phyloP scores from a whole-genome alignment of 2,329 filamentous ascomycete species.

The Pyrenochaeta sp. region DNA sequence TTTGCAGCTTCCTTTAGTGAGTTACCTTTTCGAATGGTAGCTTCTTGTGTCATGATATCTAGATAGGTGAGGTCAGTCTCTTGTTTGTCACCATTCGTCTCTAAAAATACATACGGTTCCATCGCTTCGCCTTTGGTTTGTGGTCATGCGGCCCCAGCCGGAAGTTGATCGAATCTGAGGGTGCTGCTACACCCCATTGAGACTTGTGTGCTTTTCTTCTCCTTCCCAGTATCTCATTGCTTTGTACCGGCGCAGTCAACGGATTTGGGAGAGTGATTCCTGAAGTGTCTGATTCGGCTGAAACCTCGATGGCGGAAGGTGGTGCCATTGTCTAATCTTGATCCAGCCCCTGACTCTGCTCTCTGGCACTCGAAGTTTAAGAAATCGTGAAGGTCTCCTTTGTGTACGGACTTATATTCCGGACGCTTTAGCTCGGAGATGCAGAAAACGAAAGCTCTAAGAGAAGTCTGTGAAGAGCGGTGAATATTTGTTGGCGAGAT shows the following conservation, averaged over 20 bases:
- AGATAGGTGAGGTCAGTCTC: background rate
- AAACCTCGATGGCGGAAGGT: conserved; percentile 51
- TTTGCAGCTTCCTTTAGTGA: conserved; percentile 85
- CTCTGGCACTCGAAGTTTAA: background rate
- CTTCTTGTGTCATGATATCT: conserved; percentile 58
- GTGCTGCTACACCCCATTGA: conserved; percentile 77
- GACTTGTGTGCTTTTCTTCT: conserved; percentile 77
- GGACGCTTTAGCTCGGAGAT: background rate
- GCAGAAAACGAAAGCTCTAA: too few species aligned
- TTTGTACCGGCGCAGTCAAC: conserved; percentile 60
- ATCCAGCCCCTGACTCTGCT: background rate
- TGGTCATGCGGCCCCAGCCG: conserved; percentile 68
- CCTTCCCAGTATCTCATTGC: conserved; percentile 72
- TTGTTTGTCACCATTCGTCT: too few species aligned
- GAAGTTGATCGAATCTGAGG: conserved; percentile 82
- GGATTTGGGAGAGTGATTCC: conserved; percentile 57
- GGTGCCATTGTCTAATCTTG: conserved; percentile 34
- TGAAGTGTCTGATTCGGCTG: conserved; percentile 58
- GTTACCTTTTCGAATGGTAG: conserved; percentile 62
- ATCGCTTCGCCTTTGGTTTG: conserved; percentile 81
- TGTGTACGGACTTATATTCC: background rate
- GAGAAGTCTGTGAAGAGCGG: background rate
- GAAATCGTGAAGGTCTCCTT: too few species aligned
- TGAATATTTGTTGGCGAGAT: background rate
- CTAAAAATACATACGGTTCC: conserved; percentile 75